These are phyloP conservation scores for Tephrocybe sp. DNA, from an alignment of 768 basidiomycete genomes.

Conservation along the genomic window DNA sequence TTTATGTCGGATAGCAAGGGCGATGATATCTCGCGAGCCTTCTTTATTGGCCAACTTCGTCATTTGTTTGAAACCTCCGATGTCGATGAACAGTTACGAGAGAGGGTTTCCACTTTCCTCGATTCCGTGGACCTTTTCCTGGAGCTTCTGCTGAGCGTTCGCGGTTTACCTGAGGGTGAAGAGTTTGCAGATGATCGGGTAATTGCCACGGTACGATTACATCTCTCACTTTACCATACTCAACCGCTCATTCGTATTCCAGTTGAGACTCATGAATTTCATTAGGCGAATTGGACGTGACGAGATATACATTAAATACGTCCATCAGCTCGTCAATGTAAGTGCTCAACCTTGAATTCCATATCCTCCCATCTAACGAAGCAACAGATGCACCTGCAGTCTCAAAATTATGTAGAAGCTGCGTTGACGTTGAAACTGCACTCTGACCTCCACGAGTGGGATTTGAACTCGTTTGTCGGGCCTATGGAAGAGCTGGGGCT, in stretches of 20 bases:
- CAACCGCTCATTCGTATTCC: conserved; percentile 10
- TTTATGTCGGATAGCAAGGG: conserved; percentile 94
- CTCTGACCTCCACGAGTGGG: conserved; percentile 92
- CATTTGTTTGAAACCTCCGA: conserved; percentile 84
- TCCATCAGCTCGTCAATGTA: conserved; percentile 92
- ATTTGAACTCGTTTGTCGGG: conserved; percentile 73
- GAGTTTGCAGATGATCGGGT: conserved; percentile 95
- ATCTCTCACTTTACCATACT: neutral
- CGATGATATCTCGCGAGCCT: conserved; percentile 87
- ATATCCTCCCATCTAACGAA: conserved; percentile 18
- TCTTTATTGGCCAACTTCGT: conserved; percentile 89
- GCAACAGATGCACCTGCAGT: conserved; percentile 78
- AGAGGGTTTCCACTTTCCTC: conserved; percentile 78
- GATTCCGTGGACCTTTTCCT: conserved; percentile 92
- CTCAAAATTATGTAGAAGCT: conserved; percentile 91
- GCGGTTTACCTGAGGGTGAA: conserved; percentile 88
- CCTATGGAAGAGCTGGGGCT: conserved; percentile 89
- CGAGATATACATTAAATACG: conserved; percentile 95
- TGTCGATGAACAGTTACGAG: conserved; percentile 77
- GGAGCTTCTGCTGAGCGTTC: conserved; percentile 82
- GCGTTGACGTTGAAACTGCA: conserved; percentile 92
- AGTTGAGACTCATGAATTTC: conserved; percentile 92
- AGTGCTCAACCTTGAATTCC: conserved; percentile 23
- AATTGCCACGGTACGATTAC: conserved; percentile 73
- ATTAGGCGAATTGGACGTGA: conserved; percentile 88